phyloP scores from a whole-genome alignment of 805 yeast species.

The Saturnispora serradocipensis region DNA sequence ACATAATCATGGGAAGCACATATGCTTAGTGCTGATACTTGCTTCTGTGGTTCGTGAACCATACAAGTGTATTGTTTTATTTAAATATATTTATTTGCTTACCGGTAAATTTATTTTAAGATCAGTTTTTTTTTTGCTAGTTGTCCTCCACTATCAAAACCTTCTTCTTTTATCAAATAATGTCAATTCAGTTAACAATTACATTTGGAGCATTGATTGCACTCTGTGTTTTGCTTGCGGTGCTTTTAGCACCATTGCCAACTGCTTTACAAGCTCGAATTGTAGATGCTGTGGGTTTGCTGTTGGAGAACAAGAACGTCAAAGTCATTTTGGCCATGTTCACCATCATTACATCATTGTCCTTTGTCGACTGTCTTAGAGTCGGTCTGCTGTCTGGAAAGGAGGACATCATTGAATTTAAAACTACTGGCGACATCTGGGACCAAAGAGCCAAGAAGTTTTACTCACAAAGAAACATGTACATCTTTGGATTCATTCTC shows the following conservation, averaged over 20 bases:
- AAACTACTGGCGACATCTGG: conserved; percentile 19
- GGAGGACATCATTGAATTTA: conserved; percentile 11
- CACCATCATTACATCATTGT: conserved; percentile 29
- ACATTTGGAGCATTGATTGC: conserved; percentile 34
- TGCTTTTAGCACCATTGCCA: conserved; percentile 44
- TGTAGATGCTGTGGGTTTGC: conserved; percentile 14
- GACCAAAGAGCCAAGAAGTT: conserved; percentile 38
- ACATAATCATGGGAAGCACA: not conserved
- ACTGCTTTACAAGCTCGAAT: conserved; percentile 31
- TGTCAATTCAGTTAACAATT: conserved; percentile 27
- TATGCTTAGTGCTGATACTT: too few relatives aligned
- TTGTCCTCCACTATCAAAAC: not conserved
- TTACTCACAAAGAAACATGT: conserved; percentile 49
- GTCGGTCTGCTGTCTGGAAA: conserved; percentile 13
- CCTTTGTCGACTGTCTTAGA: conserved; percentile 39
- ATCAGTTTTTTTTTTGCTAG: not conserved
- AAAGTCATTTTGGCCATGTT: conserved; percentile 4
- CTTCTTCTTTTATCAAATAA: conserved; percentile 6
- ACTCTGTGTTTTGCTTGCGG: conserved; percentile 36
- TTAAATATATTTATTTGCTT: not conserved
- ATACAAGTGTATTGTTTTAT: not conserved
- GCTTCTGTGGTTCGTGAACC: not conserved
- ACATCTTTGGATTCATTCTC: conserved; percentile 45
- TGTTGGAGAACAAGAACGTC: not conserved
- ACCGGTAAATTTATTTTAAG: not conserved